Evolutionary conservation across 306 rosid genomes (phyloP).

Genomic region (Quercus bicolor): DNA sequence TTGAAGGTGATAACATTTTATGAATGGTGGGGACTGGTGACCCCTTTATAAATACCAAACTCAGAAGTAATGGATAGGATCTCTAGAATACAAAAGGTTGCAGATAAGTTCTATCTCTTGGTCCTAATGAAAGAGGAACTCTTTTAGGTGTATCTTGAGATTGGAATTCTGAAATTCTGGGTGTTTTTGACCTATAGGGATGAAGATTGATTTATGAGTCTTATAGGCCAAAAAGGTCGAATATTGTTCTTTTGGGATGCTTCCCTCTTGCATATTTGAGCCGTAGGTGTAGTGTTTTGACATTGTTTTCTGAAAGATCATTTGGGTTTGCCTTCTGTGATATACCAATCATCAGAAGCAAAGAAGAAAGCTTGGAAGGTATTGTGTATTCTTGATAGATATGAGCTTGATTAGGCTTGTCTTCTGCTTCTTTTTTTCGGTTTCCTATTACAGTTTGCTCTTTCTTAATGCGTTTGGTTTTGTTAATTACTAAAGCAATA

Average conservation of each 20-base stretch:
- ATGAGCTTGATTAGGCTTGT: neutral
- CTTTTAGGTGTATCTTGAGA: conserved; percentile 16
- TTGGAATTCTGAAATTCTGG: neutral
- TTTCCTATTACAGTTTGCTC: neutral
- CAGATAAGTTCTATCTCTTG: conserved; percentile 18
- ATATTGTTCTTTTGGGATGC: conserved; percentile 6
- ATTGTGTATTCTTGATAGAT: conserved; percentile 5
- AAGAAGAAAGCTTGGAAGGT: conserved; percentile 9
- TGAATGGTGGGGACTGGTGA: conserved; percentile 33
- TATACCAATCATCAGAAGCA: neutral
- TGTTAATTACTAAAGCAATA: neutral
- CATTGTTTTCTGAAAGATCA: neutral
- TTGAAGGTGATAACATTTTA: conserved; percentile 10
- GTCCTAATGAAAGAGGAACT: conserved; percentile 10
- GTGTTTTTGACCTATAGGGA: neutral
- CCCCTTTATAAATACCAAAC: conserved; percentile 16
- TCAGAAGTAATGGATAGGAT: conserved; percentile 30
- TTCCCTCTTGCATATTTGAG: conserved; percentile 7
- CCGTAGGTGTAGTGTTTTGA: neutral
- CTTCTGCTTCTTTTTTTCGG: neutral
- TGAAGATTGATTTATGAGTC: neutral
- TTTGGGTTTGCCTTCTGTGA: neutral
- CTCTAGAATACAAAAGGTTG: conserved; percentile 19
- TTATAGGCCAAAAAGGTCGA: neutral
- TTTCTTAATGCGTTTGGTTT: neutral